Evolutionary conservation across 2,329 filamentous ascomycete species (phyloP).

Genomic region (Scytalidium lignicola): DNA sequence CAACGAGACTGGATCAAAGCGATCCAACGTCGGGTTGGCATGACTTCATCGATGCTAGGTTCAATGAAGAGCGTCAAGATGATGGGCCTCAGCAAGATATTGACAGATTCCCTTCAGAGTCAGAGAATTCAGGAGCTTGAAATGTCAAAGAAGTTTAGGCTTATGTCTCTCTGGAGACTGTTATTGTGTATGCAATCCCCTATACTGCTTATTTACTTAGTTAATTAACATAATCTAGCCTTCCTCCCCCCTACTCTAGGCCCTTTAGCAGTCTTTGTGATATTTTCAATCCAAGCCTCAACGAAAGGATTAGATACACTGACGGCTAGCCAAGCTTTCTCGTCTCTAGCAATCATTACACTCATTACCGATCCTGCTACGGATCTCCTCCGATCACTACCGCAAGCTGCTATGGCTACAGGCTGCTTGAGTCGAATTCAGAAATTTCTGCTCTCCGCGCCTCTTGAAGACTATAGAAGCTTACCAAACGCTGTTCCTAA

Average conservation of each 20-base stretch:
- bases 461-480: not conserved
- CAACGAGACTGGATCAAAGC: slow-evolving; percentile 31
- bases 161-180: slow-evolving; percentile 12
- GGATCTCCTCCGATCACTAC: slow-evolving; percentile 9
- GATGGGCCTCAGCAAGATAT: slow-evolving; percentile 33
- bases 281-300: slow-evolving; percentile 11
- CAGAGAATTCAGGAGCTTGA: slow-evolving; percentile 13
- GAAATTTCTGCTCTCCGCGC: slow-evolving; percentile 8
- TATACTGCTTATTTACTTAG: not conserved
- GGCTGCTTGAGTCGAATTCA: slow-evolving; percentile 13
- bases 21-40: slow-evolving; percentile 35
- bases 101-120: slow-evolving; percentile 27
- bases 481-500: slow-evolving; percentile 9
- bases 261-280: slow-evolving; percentile 9
- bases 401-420: slow-evolving; percentile 8
- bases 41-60: slow-evolving; percentile 34
- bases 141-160: slow-evolving; percentile 11
- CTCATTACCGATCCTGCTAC: slow-evolving; percentile 11
- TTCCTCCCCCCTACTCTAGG: slow-evolving; percentile 4
- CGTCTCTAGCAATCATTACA: slow-evolving; percentile 12
- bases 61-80: slow-evolving; percentile 41
- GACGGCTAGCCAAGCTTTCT: slow-evolving; percentile 9
- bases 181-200: slow-evolving; percentile 7
- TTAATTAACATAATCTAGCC: slow-evolving; percentile 9
- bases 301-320: slow-evolving; percentile 3